phyloP scores from a whole-genome alignment of 2,329 filamentous ascomycete genomes.

The Alternaria arborescens region DNA sequence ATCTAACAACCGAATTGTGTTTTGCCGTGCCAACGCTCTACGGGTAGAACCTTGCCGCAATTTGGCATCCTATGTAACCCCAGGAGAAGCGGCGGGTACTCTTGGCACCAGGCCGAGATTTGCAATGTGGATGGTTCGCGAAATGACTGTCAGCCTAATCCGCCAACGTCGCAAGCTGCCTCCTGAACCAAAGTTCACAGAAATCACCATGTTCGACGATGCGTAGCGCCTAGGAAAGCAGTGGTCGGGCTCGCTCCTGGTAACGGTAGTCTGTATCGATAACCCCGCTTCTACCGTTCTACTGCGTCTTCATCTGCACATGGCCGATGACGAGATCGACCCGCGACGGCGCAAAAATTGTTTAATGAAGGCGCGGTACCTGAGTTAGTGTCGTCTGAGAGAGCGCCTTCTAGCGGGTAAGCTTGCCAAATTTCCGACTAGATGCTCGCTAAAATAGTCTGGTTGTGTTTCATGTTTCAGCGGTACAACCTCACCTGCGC shows the following conservation, averaged over 20 bases:
- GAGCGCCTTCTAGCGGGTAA: slow-evolving; percentile 38
- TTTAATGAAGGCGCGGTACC: slow-evolving; percentile 44
- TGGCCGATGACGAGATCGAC: slow-evolving; percentile 13
- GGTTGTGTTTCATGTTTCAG: slow-evolving; percentile 46
- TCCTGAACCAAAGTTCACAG: slow-evolving; percentile 13
- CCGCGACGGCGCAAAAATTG: slow-evolving; percentile 8
- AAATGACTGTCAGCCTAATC: slow-evolving; percentile 21
- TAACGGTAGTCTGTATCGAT: slow-evolving; percentile 9
- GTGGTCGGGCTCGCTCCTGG: slow-evolving; percentile 2
- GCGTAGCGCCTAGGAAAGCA: slow-evolving; percentile 9
- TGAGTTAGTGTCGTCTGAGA: slow-evolving; percentile 40
- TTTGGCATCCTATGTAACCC: slow-evolving; percentile 5
- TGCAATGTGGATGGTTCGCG: slow-evolving; percentile 18
- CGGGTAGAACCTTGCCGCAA: background rate
- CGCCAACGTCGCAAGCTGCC: slow-evolving; percentile 11
- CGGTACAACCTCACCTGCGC: slow-evolving; percentile 11
- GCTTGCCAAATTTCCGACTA: slow-evolving; percentile 24
- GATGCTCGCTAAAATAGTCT: slow-evolving; percentile 30
- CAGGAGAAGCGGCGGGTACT: slow-evolving; percentile 12
- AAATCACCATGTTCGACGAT: slow-evolving; percentile 8
- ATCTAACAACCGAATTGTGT: background rate
- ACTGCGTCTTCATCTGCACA: slow-evolving; percentile 15
- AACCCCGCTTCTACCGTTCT: slow-evolving; percentile 18
- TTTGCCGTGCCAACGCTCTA: slow-evolving; percentile 8
- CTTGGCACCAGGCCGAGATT: slow-evolving; percentile 28